Percentiles rank a stretch among this genome's conserved stretches.
These are phyloP conservation scores for Sarcodon aspratus DNA, from an alignment of 768 basidiomycete species.

Conservation along the genomic window DNA sequence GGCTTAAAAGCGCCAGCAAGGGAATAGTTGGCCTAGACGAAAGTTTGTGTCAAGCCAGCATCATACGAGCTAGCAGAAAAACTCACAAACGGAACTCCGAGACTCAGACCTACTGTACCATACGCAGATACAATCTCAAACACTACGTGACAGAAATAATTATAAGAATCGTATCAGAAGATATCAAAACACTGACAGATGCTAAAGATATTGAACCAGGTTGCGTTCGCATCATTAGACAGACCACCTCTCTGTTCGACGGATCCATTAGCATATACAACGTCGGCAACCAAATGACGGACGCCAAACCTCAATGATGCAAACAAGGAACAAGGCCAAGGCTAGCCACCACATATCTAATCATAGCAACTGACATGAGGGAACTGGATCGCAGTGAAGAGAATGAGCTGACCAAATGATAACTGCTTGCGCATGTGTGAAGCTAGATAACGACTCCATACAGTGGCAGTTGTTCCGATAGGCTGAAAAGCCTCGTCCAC, in stretches of 20 bases:
- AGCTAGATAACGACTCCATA: slow-evolving; percentile 69
- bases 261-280: slow-evolving; percentile 2
- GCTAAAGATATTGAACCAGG: slow-evolving; percentile 80
- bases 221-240: slow-evolving; percentile 34
- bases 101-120: slow-evolving; percentile 80
- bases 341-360: slow-evolving; percentile 96
- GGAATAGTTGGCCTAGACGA: slow-evolving; percentile 61
- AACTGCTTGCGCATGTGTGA: slow-evolving; percentile 83
- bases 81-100: slow-evolving; percentile 75
- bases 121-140: slow-evolving; percentile 87
- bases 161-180: background rate
- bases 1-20: slow-evolving; percentile 69
- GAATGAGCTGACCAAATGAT: slow-evolving; percentile 58
- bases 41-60: slow-evolving; percentile 5
- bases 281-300: background rate
- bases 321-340: slow-evolving; percentile 76
- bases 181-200: slow-evolving; percentile 38
- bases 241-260: slow-evolving; percentile 42
- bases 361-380: background rate
- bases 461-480: slow-evolving; percentile 38
- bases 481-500: slow-evolving; percentile 26
- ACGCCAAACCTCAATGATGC: slow-evolving; percentile 76
- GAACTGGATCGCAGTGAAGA: background rate
- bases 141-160: slow-evolving; percentile 27
- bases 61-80: background rate